Conservation (phyloP, 108 stramenopile species). For the Aureococcus anophagefferens region DNA sequence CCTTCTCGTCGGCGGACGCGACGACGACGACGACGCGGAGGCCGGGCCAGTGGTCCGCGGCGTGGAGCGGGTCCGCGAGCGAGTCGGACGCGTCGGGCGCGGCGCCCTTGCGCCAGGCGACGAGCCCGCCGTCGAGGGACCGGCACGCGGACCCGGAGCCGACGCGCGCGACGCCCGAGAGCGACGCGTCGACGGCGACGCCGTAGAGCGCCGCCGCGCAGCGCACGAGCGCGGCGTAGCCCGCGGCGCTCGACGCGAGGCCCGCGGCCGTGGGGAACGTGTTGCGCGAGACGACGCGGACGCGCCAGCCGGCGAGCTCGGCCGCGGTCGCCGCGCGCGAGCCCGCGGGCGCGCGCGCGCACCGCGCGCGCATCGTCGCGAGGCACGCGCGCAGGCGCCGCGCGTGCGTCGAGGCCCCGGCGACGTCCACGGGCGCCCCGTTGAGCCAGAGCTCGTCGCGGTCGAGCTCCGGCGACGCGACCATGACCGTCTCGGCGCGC, state of each 20-base stretch:
- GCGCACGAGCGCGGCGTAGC: slow-evolving; percentile 76
- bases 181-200: slow-evolving; percentile 63
- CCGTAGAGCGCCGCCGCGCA: slow-evolving; percentile 64
- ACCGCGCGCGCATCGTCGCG: slow-evolving; percentile 37
- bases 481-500: slow-evolving; percentile 82
- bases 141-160: slow-evolving; percentile 89
- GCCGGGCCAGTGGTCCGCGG: slow-evolving; percentile 89
- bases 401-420: slow-evolving; percentile 11
- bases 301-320: neutral
- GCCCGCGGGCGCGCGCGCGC: neutral
- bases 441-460: slow-evolving; percentile 90
- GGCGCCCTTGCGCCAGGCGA: slow-evolving; percentile 78
- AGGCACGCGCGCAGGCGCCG: slow-evolving; percentile 69
- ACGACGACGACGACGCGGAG: slow-evolving; percentile 83
- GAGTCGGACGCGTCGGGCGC: slow-evolving; percentile 65
- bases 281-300: slow-evolving; percentile 80
- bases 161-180: slow-evolving; percentile 85
- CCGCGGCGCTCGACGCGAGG: slow-evolving; percentile 75
- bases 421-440: slow-evolving; percentile 56
- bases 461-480: slow-evolving; percentile 53
- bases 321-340: neutral
- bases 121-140: slow-evolving; percentile 91
- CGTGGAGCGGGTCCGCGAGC: slow-evolving; percentile 75
- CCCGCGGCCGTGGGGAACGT: slow-evolving; percentile 94
- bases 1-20: slow-evolving; percentile 85